These are phyloP conservation scores for Rubus parviflorus DNA, from an alignment of 306 rosid species.

Conservation along the genomic window DNA sequence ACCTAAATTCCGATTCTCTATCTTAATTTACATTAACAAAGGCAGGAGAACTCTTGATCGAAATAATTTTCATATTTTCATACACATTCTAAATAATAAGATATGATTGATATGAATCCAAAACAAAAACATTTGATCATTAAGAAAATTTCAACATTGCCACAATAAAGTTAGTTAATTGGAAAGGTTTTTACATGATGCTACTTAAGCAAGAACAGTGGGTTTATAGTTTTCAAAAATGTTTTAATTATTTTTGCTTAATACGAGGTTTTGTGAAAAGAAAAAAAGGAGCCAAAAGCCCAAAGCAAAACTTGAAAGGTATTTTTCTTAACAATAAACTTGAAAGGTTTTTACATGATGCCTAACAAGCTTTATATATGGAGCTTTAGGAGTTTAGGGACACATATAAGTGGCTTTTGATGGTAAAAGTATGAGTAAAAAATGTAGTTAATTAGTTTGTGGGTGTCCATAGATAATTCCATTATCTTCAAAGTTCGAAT, in stretches of 20 bases:
- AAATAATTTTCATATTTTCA: too few species aligned
- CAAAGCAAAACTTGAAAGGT: not conserved
- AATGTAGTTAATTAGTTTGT: conserved; percentile 4
- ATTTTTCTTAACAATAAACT: too few species aligned
- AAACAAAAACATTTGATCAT: not conserved
- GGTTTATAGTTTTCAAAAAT: not conserved
- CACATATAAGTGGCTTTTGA: not conserved
- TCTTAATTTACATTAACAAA: too few species aligned
- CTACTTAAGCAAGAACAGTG: not conserved
- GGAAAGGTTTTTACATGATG: not conserved
- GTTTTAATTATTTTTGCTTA: not conserved
- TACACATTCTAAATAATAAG: not conserved
- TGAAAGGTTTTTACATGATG: not conserved
- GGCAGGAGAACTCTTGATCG: too few species aligned
- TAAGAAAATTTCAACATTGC: not conserved
- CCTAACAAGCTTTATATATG: not conserved
- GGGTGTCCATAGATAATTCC: not conserved
- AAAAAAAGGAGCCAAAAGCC: not conserved
- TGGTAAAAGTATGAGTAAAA: not conserved
- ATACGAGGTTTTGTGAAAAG: not conserved
- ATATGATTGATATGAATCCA: not conserved
- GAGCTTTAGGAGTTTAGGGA: not conserved
- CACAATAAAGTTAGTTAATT: not conserved
- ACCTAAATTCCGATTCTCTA: not conserved
- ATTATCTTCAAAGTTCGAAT: not conserved